Evolutionary conservation across 2,329 filamentous ascomycete genomes (phyloP).

Genomic region (Blumeria hordei): DNA sequence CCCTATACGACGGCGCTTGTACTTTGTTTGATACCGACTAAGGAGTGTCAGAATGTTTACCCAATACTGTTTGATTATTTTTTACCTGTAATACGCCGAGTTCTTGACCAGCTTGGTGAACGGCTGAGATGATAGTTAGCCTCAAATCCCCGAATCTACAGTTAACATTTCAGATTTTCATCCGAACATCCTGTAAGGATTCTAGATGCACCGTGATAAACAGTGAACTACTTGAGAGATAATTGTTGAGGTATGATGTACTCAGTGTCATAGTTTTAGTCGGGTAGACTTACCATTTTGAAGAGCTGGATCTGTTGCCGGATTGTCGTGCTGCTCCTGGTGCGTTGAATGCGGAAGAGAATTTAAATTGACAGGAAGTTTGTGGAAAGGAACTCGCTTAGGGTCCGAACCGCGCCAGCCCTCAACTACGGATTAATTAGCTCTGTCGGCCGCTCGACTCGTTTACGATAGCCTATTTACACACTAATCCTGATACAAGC

Average conservation of each 20-base stretch:
- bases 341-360: too few species aligned
- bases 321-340: too few species aligned
- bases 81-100: constrained; percentile 96
- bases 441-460: too few species aligned
- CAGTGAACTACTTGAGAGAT: constrained; percentile 9
- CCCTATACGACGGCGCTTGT: constrained; percentile 83
- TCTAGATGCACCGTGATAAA: constrained; percentile 9
- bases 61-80: too few species aligned
- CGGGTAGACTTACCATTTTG: constrained; percentile 43
- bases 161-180: constrained; percentile 83
- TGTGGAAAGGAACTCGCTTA: too few species aligned
- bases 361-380: too few species aligned
- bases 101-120: constrained; percentile 95
- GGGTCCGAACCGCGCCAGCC: too few species aligned
- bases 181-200: constrained; percentile 98
- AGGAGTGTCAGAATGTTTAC: constrained; percentile 4
- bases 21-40: constrained; percentile 99
- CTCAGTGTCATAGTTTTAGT: constrained; percentile 3
- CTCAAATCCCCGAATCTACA: constrained; percentile 66
- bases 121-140: constrained; percentile 28
- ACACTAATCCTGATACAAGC: too few species aligned
- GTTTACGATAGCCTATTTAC: too few species aligned
- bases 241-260: constrained; percentile 3
- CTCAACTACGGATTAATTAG: too few species aligned
- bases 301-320: constrained; percentile 15